Conservation (phyloP, 352 stramenopile genomes). For the Pythium utonaiense region DNA sequence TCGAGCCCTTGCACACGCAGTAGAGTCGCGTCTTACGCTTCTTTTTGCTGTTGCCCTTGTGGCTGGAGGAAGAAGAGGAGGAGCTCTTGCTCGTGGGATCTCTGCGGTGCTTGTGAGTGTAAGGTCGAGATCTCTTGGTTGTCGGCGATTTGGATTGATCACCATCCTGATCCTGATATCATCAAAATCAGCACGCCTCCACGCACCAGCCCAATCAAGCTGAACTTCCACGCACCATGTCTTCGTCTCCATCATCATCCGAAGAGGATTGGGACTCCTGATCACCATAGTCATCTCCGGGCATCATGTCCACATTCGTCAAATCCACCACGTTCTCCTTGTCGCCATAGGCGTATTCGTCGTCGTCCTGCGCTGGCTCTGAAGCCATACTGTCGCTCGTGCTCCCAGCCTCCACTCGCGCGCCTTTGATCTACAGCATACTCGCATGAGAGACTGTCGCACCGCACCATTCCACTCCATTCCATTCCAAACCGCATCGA, state of each 20-base stretch:
- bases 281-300: background rate
- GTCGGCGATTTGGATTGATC: background rate
- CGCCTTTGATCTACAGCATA: slow-evolving; percentile 20
- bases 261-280: background rate
- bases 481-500: no score
- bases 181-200: background rate
- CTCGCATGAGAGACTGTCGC: no score
- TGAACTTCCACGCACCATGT: background rate
- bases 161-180: background rate
- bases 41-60: slow-evolving; percentile 41
- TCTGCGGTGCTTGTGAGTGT: background rate
- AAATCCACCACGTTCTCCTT: slow-evolving; percentile 33
- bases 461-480: no score
- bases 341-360: background rate
- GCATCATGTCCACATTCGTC: slow-evolving; percentile 3
- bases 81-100: slow-evolving; percentile 5
- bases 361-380: slow-evolving; percentile 14
- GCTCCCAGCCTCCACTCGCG: slow-evolving; percentile 1
- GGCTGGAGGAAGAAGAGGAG: slow-evolving; percentile 1
- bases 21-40: slow-evolving; percentile 70
- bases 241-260: slow-evolving; percentile 1
- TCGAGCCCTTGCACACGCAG: slow-evolving; percentile 71
- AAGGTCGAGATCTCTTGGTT: slow-evolving; percentile 1
- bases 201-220: background rate
- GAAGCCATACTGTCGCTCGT: slow-evolving; percentile 7